phyloP scores from a whole-genome alignment of 352 stramenopile species.

The Phytophthora megakarya region DNA sequence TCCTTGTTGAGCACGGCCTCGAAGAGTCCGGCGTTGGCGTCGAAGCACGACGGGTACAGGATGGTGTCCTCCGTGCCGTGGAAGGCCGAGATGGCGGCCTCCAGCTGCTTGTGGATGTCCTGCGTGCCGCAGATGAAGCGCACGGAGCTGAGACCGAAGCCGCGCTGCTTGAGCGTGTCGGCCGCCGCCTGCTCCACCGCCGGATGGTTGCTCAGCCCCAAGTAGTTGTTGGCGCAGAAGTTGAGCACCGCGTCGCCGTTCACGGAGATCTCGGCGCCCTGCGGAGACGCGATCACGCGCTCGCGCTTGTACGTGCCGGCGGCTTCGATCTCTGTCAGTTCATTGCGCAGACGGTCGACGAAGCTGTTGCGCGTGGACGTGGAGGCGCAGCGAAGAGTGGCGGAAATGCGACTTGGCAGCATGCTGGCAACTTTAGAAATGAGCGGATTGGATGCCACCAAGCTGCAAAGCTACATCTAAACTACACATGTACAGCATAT shows the following conservation, averaged over 20 bases:
- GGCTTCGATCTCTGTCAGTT: conserved; percentile 71
- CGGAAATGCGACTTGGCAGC: conserved; percentile 18
- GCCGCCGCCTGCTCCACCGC: conserved; percentile 86
- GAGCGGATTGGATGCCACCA: not conserved
- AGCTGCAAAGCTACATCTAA: conserved; percentile 4
- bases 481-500: conserved; percentile 1
- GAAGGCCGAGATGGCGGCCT: conserved; percentile 90
- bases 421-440: conserved; percentile 11
- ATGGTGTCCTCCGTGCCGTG: conserved; percentile 95
- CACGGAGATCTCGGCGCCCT: conserved; percentile 82
- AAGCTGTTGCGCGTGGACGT: conserved; percentile 62
- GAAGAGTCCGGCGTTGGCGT: conserved; percentile 94
- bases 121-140: conserved; percentile 95
- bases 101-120: conserved; percentile 94
- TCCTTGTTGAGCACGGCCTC: conserved; percentile 87
- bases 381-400: conserved; percentile 32
- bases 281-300: conserved; percentile 90
- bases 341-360: conserved; percentile 73
- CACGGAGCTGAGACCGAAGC: conserved; percentile 92
- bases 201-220: conserved; percentile 91
- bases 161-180: conserved; percentile 78
- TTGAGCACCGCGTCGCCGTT: conserved; percentile 85
- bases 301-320: conserved; percentile 89
- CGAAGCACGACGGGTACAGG: conserved; percentile 94
- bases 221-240: conserved; percentile 96